Evolutionary conservation across 352 stramenopile genomes (phyloP).

Genomic region (Globisporangium viniferum): DNA sequence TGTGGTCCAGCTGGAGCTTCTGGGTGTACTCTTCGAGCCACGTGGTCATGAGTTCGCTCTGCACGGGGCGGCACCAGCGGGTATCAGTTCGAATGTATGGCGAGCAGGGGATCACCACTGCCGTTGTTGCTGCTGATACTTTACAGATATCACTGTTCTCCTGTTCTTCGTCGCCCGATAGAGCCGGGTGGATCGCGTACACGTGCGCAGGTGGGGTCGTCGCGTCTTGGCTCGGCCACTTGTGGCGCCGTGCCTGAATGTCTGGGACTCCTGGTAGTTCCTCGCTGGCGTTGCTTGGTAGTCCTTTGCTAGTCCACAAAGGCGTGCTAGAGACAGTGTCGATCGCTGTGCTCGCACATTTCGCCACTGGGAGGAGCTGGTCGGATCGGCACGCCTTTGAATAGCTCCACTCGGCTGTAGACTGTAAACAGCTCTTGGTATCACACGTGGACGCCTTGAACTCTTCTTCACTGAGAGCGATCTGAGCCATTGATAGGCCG

Average conservation of each 20-base stretch:
- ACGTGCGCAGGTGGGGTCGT: neutral
- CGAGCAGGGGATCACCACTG: conserved; percentile 14
- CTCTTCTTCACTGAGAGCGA: conserved; percentile 24
- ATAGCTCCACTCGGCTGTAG: neutral
- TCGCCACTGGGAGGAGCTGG: conserved; percentile 13
- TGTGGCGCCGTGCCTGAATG: conserved; percentile 6
- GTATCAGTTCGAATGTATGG: conserved; percentile 9
- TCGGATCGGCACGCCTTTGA: conserved; percentile 7
- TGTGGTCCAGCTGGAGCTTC: neutral
- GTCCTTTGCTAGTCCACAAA: conserved; percentile 13
- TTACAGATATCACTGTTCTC: neutral
- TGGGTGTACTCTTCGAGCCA: conserved; percentile 15
- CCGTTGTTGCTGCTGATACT: neutral
- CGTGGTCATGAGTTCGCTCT: conserved; percentile 5
- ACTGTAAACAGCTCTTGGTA: conserved; percentile 9
- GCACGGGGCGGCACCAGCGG: conserved; percentile 9
- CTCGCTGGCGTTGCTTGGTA: neutral
- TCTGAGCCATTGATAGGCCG: conserved; percentile 25
- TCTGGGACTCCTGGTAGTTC: neutral
- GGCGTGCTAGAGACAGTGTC: conserved; percentile 8
- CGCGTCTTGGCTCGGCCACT: neutral
- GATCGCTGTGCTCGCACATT: conserved; percentile 21
- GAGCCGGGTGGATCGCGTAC: conserved; percentile 11
- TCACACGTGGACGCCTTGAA: conserved; percentile 19
- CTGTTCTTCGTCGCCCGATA: neutral